Percentiles rank a stretch among this genome's conserved stretches.
These are phyloP conservation scores for Fusarium sp. DNA, from an alignment of 2,329 filamentous ascomycete genomes.

Conservation along the genomic window DNA sequence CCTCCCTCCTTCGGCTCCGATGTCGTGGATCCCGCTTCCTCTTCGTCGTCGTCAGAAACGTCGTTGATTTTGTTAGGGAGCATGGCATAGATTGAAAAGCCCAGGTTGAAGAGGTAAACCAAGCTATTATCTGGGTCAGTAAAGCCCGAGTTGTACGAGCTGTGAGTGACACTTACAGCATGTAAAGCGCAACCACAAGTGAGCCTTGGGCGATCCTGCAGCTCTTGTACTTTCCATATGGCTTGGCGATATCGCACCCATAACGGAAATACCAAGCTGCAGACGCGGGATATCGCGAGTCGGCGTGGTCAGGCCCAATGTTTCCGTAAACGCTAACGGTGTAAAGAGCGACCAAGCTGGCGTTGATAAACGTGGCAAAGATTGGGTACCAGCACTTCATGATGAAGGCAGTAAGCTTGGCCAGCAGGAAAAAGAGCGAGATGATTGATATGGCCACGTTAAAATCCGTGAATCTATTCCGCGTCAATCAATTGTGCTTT, in stretches of 20 bases:
- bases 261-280: slow-evolving; percentile 80
- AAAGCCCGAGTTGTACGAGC: not conserved
- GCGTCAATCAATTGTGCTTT: slow-evolving; percentile 2
- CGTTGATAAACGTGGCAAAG: slow-evolving; percentile 66
- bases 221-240: slow-evolving; percentile 62
- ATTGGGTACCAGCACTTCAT: slow-evolving; percentile 77
- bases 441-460: slow-evolving; percentile 81
- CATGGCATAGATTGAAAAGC: slow-evolving; percentile 67
- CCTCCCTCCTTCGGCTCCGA: slow-evolving; percentile 54
- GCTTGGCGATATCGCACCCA: slow-evolving; percentile 69
- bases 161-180: slow-evolving; percentile 67
- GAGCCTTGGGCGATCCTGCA: slow-evolving; percentile 74
- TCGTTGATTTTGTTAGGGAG: slow-evolving; percentile 65
- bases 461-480: slow-evolving; percentile 73
- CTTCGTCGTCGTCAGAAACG: slow-evolving; percentile 53
- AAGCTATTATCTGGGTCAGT: slow-evolving; percentile 51
- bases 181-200: slow-evolving; percentile 70
- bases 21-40: slow-evolving; percentile 51
- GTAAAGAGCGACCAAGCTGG: slow-evolving; percentile 68
- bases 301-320: slow-evolving; percentile 76
- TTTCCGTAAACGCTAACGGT: slow-evolving; percentile 74
- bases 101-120: slow-evolving; percentile 68
- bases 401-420: slow-evolving; percentile 74
- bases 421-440: slow-evolving; percentile 77
- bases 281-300: slow-evolving; percentile 67